phyloP scores from a whole-genome alignment of 2,329 filamentous ascomycete species.

The Aspergillus candidus region DNA sequence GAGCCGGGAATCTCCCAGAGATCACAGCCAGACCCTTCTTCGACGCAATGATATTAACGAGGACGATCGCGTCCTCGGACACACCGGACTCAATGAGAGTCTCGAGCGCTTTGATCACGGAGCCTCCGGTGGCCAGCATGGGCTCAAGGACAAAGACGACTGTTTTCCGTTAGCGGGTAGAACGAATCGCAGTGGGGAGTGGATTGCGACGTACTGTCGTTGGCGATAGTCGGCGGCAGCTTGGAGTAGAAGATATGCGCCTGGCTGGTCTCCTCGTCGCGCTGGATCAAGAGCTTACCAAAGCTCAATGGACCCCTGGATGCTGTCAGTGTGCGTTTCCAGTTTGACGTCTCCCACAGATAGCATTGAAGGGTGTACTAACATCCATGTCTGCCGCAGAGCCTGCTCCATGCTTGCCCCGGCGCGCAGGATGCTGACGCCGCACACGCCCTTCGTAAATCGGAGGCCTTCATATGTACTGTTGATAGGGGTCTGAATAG shows the following conservation, averaged over 20 bases:
- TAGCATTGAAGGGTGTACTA: neutral
- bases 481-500: slow-evolving; percentile 11
- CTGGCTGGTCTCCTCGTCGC: slow-evolving; percentile 26
- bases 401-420: slow-evolving; percentile 28
- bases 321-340: neutral
- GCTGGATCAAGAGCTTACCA: slow-evolving; percentile 30
- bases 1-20: slow-evolving; percentile 13
- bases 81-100: slow-evolving; percentile 10
- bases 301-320: slow-evolving; percentile 23
- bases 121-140: slow-evolving; percentile 17
- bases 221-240: slow-evolving; percentile 18
- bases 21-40: slow-evolving; percentile 18
- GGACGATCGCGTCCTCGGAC: slow-evolving; percentile 22
- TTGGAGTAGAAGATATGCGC: slow-evolving; percentile 28
- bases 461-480: slow-evolving; percentile 10
- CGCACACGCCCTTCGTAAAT: slow-evolving; percentile 19
- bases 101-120: slow-evolving; percentile 13
- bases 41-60: slow-evolving; percentile 26
- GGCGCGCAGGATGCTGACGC: slow-evolving; percentile 29
- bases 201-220: slow-evolving; percentile 10
- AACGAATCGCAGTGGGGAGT: neutral
- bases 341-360: no score
- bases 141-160: slow-evolving; percentile 16
- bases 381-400: slow-evolving; percentile 24
- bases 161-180: slow-evolving; percentile 6